These are phyloP conservation scores for Cichorium intybus DNA, from an alignment of 140 eudicot species.

Conservation along the genomic window DNA sequence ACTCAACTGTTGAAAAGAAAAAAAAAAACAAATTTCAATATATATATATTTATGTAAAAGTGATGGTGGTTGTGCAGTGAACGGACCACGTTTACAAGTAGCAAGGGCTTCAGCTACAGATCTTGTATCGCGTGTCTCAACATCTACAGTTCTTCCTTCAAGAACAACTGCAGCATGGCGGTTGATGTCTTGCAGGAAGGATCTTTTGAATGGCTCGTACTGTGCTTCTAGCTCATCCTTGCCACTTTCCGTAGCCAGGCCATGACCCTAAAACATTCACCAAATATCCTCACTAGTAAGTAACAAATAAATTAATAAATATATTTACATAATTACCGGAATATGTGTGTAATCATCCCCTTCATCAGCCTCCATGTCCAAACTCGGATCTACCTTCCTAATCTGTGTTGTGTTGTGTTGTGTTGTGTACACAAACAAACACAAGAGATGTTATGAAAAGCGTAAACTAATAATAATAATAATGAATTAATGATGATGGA, in stretches of 20 bases:
- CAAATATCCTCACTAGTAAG: too few species aligned
- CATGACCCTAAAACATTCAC: slow-evolving; percentile 65
- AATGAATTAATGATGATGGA: too few species aligned
- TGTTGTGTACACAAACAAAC: too few species aligned
- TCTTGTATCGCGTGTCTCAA: slow-evolving; percentile 73
- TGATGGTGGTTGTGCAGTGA: background rate
- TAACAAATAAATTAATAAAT: too few species aligned
- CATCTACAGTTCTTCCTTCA: slow-evolving; percentile 91
- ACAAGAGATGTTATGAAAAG: slow-evolving; percentile 6
- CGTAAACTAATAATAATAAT: background rate
- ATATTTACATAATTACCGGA: slow-evolving; percentile 64
- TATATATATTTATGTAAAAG: background rate
- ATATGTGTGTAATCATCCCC: slow-evolving; percentile 97
- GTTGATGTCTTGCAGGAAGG: slow-evolving; percentile 79
- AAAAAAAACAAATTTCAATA: background rate
- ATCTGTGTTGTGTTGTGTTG: too few species aligned
- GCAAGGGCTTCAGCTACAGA: slow-evolving; percentile 92
- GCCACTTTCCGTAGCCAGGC: slow-evolving; percentile 47
- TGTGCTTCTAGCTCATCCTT: slow-evolving; percentile 73
- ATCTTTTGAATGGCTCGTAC: slow-evolving; percentile 71
- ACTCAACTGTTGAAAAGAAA: slow-evolving; percentile 49
- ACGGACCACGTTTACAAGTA: slow-evolving; percentile 69
- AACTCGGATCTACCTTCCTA: slow-evolving; percentile 90
- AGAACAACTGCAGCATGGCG: slow-evolving; percentile 99
- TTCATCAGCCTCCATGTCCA: slow-evolving; percentile 96